Base-by-base conservation (phyloP, 768 basidiomycete genomes). In the Boletus bicolor region DNA sequence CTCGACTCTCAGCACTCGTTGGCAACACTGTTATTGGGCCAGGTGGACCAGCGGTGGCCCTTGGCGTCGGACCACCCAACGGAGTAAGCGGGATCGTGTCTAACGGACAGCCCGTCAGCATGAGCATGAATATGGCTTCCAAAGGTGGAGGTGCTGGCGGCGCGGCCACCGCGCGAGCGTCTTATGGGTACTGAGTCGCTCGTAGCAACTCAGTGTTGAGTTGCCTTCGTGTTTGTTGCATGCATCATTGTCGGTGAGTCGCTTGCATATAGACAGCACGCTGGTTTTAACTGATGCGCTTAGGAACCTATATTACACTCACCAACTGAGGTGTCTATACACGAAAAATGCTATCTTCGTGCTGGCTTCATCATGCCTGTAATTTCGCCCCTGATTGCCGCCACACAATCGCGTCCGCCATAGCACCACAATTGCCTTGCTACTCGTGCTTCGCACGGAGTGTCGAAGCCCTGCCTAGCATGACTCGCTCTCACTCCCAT, bases 1-100 rank as follows among this genome's bases (percentile, higher is more conserved):
- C 89, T 10, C 84, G 94, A 2, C 79, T 99, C 0, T 82, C 83
- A 1, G 79, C 88, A 1, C 79, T 90, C 35, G 86, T 90, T 1
- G 86, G 87, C 5, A 81, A 77, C n/a, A 77, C 79, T 0, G 84
- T 80, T 37, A 81, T 87, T 53, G 84, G 72, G 11, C 69, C 71
- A 24, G 67, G 66, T 6, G 70, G 68, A 5, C 59, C 70, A 30
- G 59, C 70, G 3, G 70, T 70, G 19, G 69, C 63, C 17, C 67
- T 66, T 8, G 71, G 64, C 42, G 62, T 69, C 37, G 67, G 67
- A 52, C 68, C 72, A 19, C 7, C 70, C n/a, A 61, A 58, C 24
- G 59, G 50, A 8, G 64, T 65, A 42, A 66, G 67, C 14, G 67
- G 64, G 6, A 63, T 71, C 10, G 56, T 60, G 7, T 48, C 64